Percentiles rank a stretch among this genome's conserved stretches.
phyloP scores from a whole-genome alignment of 2,329 filamentous ascomycete genomes.

The Fusarium luffae region DNA sequence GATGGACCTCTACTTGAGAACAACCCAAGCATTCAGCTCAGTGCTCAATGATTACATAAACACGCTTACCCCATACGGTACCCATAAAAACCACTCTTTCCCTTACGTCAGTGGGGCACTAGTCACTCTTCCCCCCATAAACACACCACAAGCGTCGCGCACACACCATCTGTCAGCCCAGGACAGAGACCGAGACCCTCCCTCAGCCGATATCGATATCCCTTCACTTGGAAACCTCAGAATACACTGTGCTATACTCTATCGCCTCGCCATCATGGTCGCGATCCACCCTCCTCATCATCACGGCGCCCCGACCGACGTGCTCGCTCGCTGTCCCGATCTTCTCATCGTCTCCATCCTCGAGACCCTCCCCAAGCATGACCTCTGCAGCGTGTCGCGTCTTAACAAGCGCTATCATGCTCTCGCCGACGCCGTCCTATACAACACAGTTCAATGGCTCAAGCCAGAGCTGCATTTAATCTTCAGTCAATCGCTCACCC shows the following conservation, averaged over 20 bases:
- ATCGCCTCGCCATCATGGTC: slow-evolving; percentile 1
- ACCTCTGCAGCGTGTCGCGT: slow-evolving; percentile 57
- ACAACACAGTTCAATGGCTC: slow-evolving; percentile 59
- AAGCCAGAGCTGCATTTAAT: slow-evolving; percentile 60
- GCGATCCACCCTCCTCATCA: slow-evolving; percentile 15
- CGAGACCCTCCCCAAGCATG: slow-evolving; percentile 51
- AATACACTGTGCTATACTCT: neutral
- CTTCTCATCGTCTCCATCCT: slow-evolving; percentile 56
- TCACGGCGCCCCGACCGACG: slow-evolving; percentile 21
- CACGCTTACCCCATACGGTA: slow-evolving; percentile 22
- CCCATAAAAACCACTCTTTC: slow-evolving; percentile 28
- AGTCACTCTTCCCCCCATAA: slow-evolving; percentile 9
- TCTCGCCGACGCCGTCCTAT: slow-evolving; percentile 59
- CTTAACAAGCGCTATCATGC: slow-evolving; percentile 57
- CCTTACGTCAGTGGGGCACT: slow-evolving; percentile 14
- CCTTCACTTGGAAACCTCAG: neutral
- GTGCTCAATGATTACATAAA: slow-evolving; percentile 18
- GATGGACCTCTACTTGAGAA: neutral
- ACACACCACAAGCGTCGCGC: slow-evolving; percentile 9
- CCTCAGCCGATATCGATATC: neutral
- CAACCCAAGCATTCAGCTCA: slow-evolving; percentile 1
- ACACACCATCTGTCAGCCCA: slow-evolving; percentile 16
- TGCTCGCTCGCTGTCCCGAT: slow-evolving; percentile 51
- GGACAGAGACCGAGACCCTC: neutral
- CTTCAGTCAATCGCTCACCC: slow-evolving; percentile 60